Evolutionary conservation across 352 stramenopile species (phyloP), one percentile per base, ranked within the genome.

Genomic region (Phytophthora litchii): DNA sequence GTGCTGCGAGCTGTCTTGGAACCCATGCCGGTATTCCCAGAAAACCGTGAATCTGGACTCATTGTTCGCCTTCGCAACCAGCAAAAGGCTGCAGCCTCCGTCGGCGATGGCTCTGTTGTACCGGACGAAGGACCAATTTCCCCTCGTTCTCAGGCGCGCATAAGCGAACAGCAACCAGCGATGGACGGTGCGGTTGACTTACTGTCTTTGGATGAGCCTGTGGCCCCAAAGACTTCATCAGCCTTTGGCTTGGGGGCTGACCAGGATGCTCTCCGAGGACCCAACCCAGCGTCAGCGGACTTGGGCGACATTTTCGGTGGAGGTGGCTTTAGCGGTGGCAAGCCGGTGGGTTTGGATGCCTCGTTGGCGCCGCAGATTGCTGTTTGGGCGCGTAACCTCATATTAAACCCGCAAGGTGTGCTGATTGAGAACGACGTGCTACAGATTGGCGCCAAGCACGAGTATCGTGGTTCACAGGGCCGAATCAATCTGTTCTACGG

Each of bases 21-120:
- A 59, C 92, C 97, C 49, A 99, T 99, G 97, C 97, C 97, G 12
- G 79, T 97, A 21, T 99, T 99, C 78, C 94, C 97, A 4, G 95
- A 99, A 59, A 89, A 85, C 52, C 76, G 83, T 36, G 83, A 89
- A 68, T 91, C 83, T 10, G 74, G 72, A 8, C 75, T 90, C 36
- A 86, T 84, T 7, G 76, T 86, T 20, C 78, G 80, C 10, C 72
- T 91, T n/a, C 78, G 80, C 23, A 86, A 83, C 61, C 79, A 91
- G 60, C 79, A 91, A 54, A 83, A 89, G 48, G 78, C 59, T 17
- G 56, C 72, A 1, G 50, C 55, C 3, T 7, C 46, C 40, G 62
- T 25, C 21, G 55, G 44, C 20, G 76, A 70, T 45, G 32, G 32
- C 14, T 52, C 59, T 6, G 44, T 52, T 32, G 19, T 73, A 0